Base-by-base conservation (phyloP, 2,329 filamentous ascomycete genomes). In the Trichoderma pleuroti region DNA sequence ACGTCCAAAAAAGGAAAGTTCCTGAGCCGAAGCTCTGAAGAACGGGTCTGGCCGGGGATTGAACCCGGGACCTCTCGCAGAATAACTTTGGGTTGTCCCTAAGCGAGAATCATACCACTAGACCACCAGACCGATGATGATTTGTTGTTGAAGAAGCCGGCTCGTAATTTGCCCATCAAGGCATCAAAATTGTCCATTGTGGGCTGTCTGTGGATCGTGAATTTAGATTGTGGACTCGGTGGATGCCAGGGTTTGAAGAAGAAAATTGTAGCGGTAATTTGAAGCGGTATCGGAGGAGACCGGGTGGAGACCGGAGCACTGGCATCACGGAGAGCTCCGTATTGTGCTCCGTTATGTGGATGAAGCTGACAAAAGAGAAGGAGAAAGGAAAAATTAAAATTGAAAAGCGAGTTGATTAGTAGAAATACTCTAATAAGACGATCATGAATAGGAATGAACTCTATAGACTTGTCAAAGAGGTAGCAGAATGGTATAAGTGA, bases 21-120 rank as follows among this genome's bases (percentile, higher is more conserved):
- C 56, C 39, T 5, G 5, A 16, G 30, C 16, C 21, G 28, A 34
- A 60, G 28, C 42, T 30, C 14, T 16, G 24, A 57, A 26, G n/a
- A 64, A 59, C 59, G 81, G 81, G 81, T 81, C 80, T 81, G 80
- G 80, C 81, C 81, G 81, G 80, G 81, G 80, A 82, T 82, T 81
- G 81, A 82, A 82, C 81, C 80, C 81, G 81, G 81, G 81, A 82
- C 81, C 81, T 82, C 81, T 82, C 81, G 81, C 81, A 82, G 24
- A 61, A 21, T 12, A 70, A 24, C 21, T 54, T 63, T 26, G 68
- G 68, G 68, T 70, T 70, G 59, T 70, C 68, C 68, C 68, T 70
- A 70, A 70, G 68, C 68, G 68, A 70, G 68, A 70, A 70, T 70
- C 68, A 70, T 70, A 70, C 68, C 68, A 59, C 68, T 70, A 70